phyloP scores from a whole-genome alignment of 1,139 yeast species.

The Yamadazyma sp. region DNA sequence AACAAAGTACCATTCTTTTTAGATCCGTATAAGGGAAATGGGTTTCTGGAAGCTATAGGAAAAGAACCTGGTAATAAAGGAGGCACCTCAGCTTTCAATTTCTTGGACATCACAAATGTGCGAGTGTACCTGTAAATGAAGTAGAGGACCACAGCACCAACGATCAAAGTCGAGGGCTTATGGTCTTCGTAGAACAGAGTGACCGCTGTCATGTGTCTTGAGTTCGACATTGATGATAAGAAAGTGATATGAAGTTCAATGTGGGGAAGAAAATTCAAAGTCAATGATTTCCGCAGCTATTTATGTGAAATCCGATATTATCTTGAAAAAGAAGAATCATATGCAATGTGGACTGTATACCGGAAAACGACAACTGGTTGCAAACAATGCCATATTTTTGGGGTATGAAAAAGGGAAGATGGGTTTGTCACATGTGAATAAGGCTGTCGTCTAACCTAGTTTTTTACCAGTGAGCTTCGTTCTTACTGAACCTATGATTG shows the following conservation, averaged over 20 bases:
- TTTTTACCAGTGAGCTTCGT: too few species aligned
- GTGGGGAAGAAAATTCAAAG: too few species aligned
- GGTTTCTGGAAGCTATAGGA: constrained; percentile 18
- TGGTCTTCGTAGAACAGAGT: background rate
- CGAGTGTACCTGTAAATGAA: constrained; percentile 6
- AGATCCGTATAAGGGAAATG: constrained; percentile 11
- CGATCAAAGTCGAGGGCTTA: background rate
- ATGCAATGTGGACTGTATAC: too few species aligned
- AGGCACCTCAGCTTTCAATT: constrained; percentile 19
- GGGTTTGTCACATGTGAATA: background rate
- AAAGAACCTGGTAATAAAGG: constrained; percentile 13
- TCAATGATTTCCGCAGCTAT: too few species aligned
- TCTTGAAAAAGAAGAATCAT: too few species aligned
- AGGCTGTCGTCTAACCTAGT: background rate
- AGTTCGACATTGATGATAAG: too few species aligned
- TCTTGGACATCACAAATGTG: constrained; percentile 6
- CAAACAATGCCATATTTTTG: too few species aligned
- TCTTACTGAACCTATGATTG: too few species aligned
- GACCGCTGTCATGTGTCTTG: background rate
- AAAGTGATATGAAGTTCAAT: too few species aligned
- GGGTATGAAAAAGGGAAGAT: background rate
- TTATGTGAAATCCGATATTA: too few species aligned
- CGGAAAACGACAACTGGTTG: too few species aligned
- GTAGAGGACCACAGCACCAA: background rate
- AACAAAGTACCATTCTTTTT: constrained; percentile 12